phyloP scores from a whole-genome alignment of 2,329 filamentous ascomycete genomes.

The Cercospora sojina region DNA sequence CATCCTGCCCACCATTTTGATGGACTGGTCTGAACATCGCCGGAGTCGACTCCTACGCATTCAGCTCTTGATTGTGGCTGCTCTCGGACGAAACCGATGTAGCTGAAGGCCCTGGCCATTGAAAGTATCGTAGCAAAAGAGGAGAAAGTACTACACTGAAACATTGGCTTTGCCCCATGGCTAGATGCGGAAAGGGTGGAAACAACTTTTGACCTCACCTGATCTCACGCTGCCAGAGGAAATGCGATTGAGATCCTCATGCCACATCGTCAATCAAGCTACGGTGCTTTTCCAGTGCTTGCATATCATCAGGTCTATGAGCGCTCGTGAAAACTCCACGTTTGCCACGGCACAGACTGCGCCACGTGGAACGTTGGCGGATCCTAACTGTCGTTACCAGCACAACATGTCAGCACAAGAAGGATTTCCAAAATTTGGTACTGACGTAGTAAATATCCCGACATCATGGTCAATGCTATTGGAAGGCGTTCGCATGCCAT shows the following conservation, averaged over 20 bases:
- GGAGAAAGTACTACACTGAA: neutral
- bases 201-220: neutral
- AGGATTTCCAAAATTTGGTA: conserved; percentile 1
- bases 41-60: neutral
- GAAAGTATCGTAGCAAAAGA: neutral
- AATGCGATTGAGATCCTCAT: neutral
- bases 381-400: neutral
- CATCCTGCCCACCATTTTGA: neutral
- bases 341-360: neutral
- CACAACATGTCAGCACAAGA: neutral
- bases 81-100: neutral
- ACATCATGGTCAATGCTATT: conserved; percentile 6
- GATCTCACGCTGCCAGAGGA: neutral
- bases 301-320: neutral
- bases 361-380: neutral
- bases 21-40: neutral
- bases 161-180: neutral
- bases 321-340: neutral
- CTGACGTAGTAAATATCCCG: conserved; percentile 5
- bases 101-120: neutral
- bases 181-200: neutral
- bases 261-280: neutral
- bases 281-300: neutral
- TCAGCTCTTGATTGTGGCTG: neutral
- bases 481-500: conserved; percentile 14